Conservation (phyloP, 2,329 filamentous ascomycete genomes). For the Penicillium sclerotigenum region DNA sequence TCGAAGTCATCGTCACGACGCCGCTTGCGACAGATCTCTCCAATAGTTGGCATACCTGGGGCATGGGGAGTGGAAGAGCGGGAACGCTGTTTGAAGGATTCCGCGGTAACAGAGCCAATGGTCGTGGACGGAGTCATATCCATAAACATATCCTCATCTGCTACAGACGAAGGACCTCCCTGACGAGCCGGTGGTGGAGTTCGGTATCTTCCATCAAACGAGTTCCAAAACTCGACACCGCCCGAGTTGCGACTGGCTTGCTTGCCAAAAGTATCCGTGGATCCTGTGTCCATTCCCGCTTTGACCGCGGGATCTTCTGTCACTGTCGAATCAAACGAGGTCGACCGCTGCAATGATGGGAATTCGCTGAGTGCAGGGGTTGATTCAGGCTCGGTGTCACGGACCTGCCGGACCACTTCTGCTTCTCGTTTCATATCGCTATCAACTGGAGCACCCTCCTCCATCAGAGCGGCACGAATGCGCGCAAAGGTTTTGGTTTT, state of each 20-base stretch:
- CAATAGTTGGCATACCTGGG: slow-evolving; percentile 52
- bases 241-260: slow-evolving; percentile 70
- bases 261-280: slow-evolving; percentile 70
- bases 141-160: slow-evolving; percentile 40
- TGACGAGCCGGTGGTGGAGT: slow-evolving; percentile 65
- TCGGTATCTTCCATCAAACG: slow-evolving; percentile 65
- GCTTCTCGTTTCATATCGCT: slow-evolving; percentile 86
- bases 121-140: slow-evolving; percentile 40
- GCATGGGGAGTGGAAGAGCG: slow-evolving; percentile 44
- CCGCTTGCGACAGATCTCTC: slow-evolving; percentile 76
- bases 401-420: slow-evolving; percentile 91
- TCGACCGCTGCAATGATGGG: slow-evolving; percentile 51
- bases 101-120: slow-evolving; percentile 23
- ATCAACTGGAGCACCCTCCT: slow-evolving; percentile 84
- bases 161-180: slow-evolving; percentile 50
- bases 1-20: slow-evolving; percentile 89
- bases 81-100: slow-evolving; percentile 36
- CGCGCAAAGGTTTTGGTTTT: slow-evolving; percentile 96
- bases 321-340: slow-evolving; percentile 6
- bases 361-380: slow-evolving; percentile 41
- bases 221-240: slow-evolving; percentile 74
- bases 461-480: slow-evolving; percentile 81
- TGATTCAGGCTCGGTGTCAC: slow-evolving; percentile 72
- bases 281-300: slow-evolving; percentile 42
- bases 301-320: slow-evolving; percentile 25